Evolutionary conservation across 2,329 filamentous ascomycete genomes (phyloP), one percentile per base, ranked within the genome.

Genomic region (Intubia oerlemansii): DNA sequence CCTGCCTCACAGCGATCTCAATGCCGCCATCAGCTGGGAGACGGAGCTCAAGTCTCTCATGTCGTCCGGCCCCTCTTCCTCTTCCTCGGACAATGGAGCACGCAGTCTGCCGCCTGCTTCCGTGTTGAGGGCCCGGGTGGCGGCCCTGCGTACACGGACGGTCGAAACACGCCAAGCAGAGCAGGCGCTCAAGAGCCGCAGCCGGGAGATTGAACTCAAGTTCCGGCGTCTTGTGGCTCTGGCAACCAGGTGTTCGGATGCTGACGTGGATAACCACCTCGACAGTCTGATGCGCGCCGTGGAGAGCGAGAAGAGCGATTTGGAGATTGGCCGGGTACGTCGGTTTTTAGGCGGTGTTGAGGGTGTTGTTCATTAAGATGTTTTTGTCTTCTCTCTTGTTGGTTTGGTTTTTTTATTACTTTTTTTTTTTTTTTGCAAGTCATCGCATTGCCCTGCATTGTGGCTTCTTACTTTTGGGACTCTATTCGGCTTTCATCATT

Each of bases 171-270:
- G 66, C 30, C 65, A 67, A 28, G 67, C 75, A 39, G 72, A 81
- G 2, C 62, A 65, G 12, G 64, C 64, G 5, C 61, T 98, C 7
- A 74, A 80, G 45, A 72, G 74, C 17, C 71, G 78, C 34, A 85
- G 80, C 40, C 73, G 71, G 5, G 82, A 92, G 30, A 60, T 91
- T 4, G 85, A 92, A 43, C 60, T 75, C 38, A 81, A 88, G 50
- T 93, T 93, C 46, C 66, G 82, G 16, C 77, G 75, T 38, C 79
- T 95, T 17, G 81, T 98, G 15, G 71, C 76, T 30, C 56, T 93
- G 10, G 93, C 85, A 45, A 91, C 82, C 0, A 72, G 70, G 7
- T 77, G 84, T 19, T 62, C 68, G 1, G 81, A 90, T 36, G 60
- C 62, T 7, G 66, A 80, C 33, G 77, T 95, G 10, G 88, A 95